A percentile compares a stretch with the other conserved stretches of the same genome.
phyloP scores from a whole-genome alignment of 257 asterid genomes.

The Gentiana macrophylla region DNA sequence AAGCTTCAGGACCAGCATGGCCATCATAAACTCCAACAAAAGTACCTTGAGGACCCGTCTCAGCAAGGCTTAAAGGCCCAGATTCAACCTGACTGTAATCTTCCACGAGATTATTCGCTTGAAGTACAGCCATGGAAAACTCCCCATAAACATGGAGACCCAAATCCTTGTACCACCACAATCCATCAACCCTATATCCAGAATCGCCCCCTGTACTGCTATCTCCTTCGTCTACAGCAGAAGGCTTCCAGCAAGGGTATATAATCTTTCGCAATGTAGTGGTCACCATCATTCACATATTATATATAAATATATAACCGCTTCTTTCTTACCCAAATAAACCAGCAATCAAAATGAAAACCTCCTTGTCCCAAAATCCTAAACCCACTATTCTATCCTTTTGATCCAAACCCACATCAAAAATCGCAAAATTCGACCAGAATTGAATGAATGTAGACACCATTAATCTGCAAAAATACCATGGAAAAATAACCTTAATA shows the following conservation, averaged over 20 bases:
- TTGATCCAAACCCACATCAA: constrained; percentile 21
- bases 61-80: constrained; percentile 49
- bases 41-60: constrained; percentile 57
- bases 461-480: constrained; percentile 26
- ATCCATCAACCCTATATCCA: constrained; percentile 42
- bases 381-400: constrained; percentile 13
- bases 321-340: constrained; percentile 13
- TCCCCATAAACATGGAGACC: constrained; percentile 63
- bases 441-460: constrained; percentile 21
- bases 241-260: constrained; percentile 59
- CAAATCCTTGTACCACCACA: constrained; percentile 68
- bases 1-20: constrained; percentile 78
- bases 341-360: constrained; percentile 12
- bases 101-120: constrained; percentile 58
- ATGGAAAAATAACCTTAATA: neutral
- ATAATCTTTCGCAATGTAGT: constrained; percentile 52
- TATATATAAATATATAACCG: neutral
- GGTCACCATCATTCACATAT: constrained; percentile 53
- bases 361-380: constrained; percentile 14
- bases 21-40: constrained; percentile 85
- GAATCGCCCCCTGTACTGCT: constrained; percentile 34
- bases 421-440: constrained; percentile 15
- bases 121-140: constrained; percentile 76
- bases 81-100: constrained; percentile 80
- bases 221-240: constrained; percentile 24